Evolutionary conservation across 257 asterid species (phyloP).

Genomic region (Coffea canephora): DNA sequence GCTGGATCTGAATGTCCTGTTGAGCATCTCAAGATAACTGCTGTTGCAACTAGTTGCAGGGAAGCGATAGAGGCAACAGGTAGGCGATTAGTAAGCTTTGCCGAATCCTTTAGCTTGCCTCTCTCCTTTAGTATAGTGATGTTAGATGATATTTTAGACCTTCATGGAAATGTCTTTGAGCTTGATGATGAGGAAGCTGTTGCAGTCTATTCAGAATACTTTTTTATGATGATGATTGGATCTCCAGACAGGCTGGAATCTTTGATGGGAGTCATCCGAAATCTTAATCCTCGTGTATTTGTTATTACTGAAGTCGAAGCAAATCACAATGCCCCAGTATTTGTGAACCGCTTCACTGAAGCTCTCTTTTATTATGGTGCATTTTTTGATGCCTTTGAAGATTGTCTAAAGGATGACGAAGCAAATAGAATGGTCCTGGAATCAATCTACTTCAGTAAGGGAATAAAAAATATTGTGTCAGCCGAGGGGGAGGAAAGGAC

Average conservation of each 20-base stretch:
- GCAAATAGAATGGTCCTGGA: slow-evolving; percentile 23
- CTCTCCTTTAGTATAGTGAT: slow-evolving; percentile 37
- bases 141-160: slow-evolving; percentile 36
- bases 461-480: slow-evolving; percentile 27
- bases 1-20: slow-evolving; percentile 24
- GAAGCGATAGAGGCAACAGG: slow-evolving; percentile 48
- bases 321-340: slow-evolving; percentile 25
- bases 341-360: slow-evolving; percentile 32
- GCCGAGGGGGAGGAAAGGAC: slow-evolving; percentile 40
- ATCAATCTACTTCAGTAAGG: slow-evolving; percentile 15
- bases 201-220: slow-evolving; percentile 37
- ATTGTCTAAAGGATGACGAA: slow-evolving; percentile 23
- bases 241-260: slow-evolving; percentile 30
- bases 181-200: slow-evolving; percentile 34
- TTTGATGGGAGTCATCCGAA: slow-evolving; percentile 32
- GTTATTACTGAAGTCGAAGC: slow-evolving; percentile 24
- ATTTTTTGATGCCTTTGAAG: slow-evolving; percentile 27
- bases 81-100: slow-evolving; percentile 36
- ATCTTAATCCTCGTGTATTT: slow-evolving; percentile 21
- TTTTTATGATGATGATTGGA: slow-evolving; percentile 30
- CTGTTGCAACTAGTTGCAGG: slow-evolving; percentile 32
- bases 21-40: slow-evolving; percentile 50
- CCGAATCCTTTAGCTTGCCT: slow-evolving; percentile 37
- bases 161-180: slow-evolving; percentile 26
- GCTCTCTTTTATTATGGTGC: slow-evolving; percentile 33